These are phyloP conservation scores for Colletotrichum limetticola DNA, from an alignment of 2,329 filamentous ascomycete genomes.

Conservation along the genomic window DNA sequence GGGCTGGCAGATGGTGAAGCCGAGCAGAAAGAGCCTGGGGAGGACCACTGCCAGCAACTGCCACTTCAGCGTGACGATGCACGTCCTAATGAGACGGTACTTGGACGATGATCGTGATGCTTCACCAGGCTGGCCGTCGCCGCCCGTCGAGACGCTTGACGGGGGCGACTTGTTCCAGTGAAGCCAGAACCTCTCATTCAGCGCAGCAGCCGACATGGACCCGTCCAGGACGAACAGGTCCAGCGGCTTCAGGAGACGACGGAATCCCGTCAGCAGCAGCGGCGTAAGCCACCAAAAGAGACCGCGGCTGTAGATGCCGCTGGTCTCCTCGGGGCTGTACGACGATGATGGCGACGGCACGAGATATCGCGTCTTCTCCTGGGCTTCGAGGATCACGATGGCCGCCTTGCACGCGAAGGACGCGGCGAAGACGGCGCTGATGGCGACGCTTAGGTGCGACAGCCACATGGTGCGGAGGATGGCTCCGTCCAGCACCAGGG, in stretches of 20 bases:
- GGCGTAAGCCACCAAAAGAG: constrained; percentile 51
- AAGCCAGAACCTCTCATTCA: constrained; percentile 45
- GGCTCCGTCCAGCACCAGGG: constrained; percentile 46
- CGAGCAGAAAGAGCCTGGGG: constrained; percentile 46
- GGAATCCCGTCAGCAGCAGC: constrained; percentile 46
- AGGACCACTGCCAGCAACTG: constrained; percentile 44
- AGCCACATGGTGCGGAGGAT: constrained; percentile 49
- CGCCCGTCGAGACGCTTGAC: constrained; percentile 1
- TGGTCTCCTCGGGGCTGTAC: constrained; percentile 49
- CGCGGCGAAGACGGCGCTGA: constrained; percentile 48
- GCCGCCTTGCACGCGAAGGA: constrained; percentile 48
- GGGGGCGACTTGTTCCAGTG: constrained; percentile 43
- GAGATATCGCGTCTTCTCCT: constrained; percentile 48
- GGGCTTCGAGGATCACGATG: constrained; percentile 50
- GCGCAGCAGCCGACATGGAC: constrained; percentile 44
- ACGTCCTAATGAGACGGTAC: constrained; percentile 42
- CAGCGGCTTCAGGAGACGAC: constrained; percentile 45
- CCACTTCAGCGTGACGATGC: constrained; percentile 42
- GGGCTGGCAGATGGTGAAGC: constrained; percentile 50
- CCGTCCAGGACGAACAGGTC: constrained; percentile 45
- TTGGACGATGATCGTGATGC: neutral
- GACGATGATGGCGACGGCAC: constrained; percentile 32
- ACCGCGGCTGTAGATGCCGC: constrained; percentile 49
- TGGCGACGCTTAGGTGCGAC: constrained; percentile 37
- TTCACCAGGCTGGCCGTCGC: neutral